phyloP scores from a whole-genome alignment of 495 filamentous ascomycete species.

The Hypoxylon perforatum region DNA sequence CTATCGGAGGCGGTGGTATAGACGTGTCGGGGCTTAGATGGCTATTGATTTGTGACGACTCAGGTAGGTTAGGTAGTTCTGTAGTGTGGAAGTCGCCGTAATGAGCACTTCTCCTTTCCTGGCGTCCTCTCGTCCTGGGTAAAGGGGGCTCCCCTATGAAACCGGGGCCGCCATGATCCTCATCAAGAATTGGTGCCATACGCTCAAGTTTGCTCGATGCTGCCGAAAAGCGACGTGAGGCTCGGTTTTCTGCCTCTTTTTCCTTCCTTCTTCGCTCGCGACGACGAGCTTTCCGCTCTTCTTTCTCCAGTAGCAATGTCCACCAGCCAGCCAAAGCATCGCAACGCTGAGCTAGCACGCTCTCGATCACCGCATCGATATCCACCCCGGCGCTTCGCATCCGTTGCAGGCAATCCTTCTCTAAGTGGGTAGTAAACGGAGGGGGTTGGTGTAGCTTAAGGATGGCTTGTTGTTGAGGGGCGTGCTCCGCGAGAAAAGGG shows the following conservation, averaged over 20 bases:
- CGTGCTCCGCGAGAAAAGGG: conserved; percentile 88
- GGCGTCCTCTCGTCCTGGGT: conserved; percentile 67
- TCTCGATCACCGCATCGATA: conserved; percentile 92
- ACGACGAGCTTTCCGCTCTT: conserved; percentile 87
- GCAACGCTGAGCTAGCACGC: conserved; percentile 88
- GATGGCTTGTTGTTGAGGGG: conserved; percentile 89
- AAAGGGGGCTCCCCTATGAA: conserved; percentile 58
- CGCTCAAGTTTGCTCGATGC: conserved; percentile 86
- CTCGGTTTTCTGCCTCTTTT: conserved; percentile 82
- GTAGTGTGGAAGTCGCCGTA: conserved; percentile 62
- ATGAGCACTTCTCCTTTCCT: conserved; percentile 62
- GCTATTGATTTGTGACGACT: conserved; percentile 56
- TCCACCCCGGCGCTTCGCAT: conserved; percentile 97
- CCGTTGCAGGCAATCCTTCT: conserved; percentile 89
- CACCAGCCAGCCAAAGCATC: conserved; percentile 95
- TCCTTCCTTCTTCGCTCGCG: conserved; percentile 88
- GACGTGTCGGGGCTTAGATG: conserved; percentile 53
- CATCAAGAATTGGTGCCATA: conserved; percentile 75
- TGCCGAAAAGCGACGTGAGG: conserved; percentile 81
- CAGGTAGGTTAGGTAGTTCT: conserved; percentile 80
- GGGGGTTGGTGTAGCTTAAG: conserved; percentile 84
- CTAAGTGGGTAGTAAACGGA: conserved; percentile 86
- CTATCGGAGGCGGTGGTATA: conserved; percentile 73
- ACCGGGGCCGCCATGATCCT: conserved; percentile 57
- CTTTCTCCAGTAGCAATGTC: conserved; percentile 94